A percentile compares a stretch with the other conserved stretches of the same genome.
Conservation (phyloP, 768 basidiomycete species). For the Trametes gibbosa region DNA sequence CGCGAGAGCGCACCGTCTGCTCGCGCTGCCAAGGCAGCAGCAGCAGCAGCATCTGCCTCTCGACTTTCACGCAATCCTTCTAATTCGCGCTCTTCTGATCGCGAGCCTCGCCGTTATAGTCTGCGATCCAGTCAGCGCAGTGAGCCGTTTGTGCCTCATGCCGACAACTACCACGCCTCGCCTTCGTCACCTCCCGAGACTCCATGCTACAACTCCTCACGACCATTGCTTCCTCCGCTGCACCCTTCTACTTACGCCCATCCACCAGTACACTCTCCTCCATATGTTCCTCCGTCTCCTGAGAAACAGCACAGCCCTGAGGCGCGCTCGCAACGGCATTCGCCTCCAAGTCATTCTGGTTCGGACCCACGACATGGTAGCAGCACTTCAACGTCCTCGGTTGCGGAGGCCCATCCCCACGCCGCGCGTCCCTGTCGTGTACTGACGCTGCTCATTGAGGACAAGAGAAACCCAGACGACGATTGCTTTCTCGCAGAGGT, state of each 20-base stretch:
- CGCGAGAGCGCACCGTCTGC: constrained; percentile 13
- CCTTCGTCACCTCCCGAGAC: too few relatives aligned
- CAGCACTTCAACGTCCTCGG: not conserved
- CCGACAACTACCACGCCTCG: too few relatives aligned
- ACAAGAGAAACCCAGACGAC: constrained; percentile 48
- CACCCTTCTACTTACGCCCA: too few relatives aligned
- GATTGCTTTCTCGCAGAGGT: constrained; percentile 69
- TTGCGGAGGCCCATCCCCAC: not conserved
- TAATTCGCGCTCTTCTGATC: not conserved
- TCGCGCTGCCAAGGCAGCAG: constrained; percentile 1
- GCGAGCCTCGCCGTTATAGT: not conserved
- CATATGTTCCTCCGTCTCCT: not conserved
- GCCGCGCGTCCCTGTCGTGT: constrained; percentile 37
- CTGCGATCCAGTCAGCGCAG: not conserved
- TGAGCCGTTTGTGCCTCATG: not conserved
- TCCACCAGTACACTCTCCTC: too few relatives aligned
- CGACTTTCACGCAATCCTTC: not conserved
- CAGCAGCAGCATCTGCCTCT: not conserved
- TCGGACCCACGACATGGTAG: not conserved
- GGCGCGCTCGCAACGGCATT: not conserved
- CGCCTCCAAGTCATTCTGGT: not conserved
- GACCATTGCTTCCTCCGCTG: too few relatives aligned
- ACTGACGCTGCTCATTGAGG: constrained; percentile 66
- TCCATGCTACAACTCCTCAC: too few relatives aligned
- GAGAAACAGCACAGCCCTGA: constrained; percentile 11